These are phyloP conservation scores for Tylopilus orsonianus DNA, from an alignment of 1,284 basidiomycete genomes.

Conservation along the genomic window DNA sequence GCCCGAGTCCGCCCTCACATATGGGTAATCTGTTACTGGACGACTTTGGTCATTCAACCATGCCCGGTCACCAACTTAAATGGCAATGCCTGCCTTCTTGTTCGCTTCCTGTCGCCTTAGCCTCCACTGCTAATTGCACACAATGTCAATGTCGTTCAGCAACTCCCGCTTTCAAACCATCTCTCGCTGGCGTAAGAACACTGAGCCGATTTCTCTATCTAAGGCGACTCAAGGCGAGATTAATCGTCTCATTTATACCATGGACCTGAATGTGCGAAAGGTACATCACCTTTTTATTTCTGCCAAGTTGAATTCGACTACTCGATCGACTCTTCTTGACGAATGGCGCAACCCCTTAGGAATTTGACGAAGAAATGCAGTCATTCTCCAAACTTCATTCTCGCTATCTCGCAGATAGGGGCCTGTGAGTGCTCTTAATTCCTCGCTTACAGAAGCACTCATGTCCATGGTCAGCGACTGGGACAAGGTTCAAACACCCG, in stretches of 20 bases:
- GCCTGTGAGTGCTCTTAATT: constrained; percentile 66
- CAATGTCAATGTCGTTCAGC: constrained; percentile 22
- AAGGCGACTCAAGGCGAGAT: constrained; percentile 97
- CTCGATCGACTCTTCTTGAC: constrained; percentile 11
- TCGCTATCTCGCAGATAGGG: constrained; percentile 90
- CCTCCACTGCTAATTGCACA: constrained; percentile 1
- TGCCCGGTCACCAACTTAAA: constrained; percentile 23
- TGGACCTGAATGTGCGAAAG: constrained; percentile 80
- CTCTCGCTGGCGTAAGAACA: constrained; percentile 26
- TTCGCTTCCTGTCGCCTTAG: constrained; percentile 32
- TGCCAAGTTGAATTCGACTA: too few species aligned
- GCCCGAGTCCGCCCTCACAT: too few species aligned
- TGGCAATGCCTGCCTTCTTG: constrained; percentile 16
- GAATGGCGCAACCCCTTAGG: constrained; percentile 37
- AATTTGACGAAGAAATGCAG: constrained; percentile 96
- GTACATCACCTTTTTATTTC: constrained; percentile 45
- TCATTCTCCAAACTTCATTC: constrained; percentile 98
- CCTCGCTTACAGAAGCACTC: constrained; percentile 13
- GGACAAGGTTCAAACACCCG: constrained; percentile 93
- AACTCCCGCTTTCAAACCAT: constrained; percentile 19
- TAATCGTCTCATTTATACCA: constrained; percentile 82
- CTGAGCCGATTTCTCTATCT: constrained; percentile 38
- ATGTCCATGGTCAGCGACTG: constrained; percentile 65
- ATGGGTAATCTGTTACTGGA: too few species aligned
- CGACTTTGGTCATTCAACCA: constrained; percentile 17